Percentiles rank a stretch among this genome's conserved stretches.
phyloP scores from a whole-genome alignment of 2,329 filamentous ascomycete species.

The Penicillium nordicum region DNA sequence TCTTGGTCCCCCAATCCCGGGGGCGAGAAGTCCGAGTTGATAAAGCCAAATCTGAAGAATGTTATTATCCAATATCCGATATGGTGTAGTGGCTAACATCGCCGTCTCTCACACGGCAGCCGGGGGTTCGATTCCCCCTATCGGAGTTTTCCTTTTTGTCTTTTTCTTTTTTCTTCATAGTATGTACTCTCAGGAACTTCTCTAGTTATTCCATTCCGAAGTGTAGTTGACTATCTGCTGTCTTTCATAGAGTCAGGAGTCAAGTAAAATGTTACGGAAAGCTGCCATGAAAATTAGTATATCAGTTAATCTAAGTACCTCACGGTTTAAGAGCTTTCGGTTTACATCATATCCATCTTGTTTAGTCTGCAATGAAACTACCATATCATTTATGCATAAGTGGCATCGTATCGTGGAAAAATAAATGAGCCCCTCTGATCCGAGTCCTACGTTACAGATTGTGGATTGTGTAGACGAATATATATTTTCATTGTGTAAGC shows the following conservation, averaged over 20 bases:
- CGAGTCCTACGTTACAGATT: not conserved
- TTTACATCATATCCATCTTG: not conserved
- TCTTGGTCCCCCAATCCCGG: too few relatives aligned
- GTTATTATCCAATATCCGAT: too few relatives aligned
- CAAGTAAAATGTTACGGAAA: not conserved
- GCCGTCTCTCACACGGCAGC: slow-evolving; percentile 30
- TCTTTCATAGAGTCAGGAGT: not conserved
- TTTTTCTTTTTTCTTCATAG: not conserved
- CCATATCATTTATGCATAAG: not conserved
- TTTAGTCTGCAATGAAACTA: not conserved
- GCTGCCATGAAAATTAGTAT: not conserved
- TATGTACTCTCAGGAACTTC: not conserved
- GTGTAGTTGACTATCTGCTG: not conserved
- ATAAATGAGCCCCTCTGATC: not conserved
- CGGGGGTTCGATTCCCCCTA: slow-evolving; percentile 32
- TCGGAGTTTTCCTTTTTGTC: slow-evolving; percentile 19
- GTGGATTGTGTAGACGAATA: not conserved
- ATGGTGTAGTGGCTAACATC: slow-evolving; percentile 32
- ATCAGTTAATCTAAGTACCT: not conserved
- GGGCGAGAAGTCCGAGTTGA: too few relatives aligned
- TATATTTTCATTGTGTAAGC: not conserved
- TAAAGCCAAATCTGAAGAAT: too few relatives aligned
- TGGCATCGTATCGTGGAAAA: not conserved
- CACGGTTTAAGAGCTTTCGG: not conserved
- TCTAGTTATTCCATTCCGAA: not conserved